Evolutionary conservation across 2,329 filamentous ascomycete species (phyloP).

Genomic region (Claviceps spartinae): DNA sequence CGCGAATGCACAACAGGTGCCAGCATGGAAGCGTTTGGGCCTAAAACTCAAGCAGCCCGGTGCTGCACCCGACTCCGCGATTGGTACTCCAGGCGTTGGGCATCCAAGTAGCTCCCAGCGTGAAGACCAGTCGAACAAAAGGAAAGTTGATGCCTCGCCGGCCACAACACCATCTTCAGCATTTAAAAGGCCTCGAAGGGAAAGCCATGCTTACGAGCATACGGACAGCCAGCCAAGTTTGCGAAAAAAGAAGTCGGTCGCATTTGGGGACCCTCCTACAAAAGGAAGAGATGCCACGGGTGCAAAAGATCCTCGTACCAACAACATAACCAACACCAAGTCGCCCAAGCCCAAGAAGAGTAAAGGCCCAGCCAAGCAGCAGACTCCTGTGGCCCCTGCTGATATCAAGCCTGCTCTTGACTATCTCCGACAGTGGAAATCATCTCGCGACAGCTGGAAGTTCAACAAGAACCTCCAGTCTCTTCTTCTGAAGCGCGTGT

Average conservation of each 20-base stretch:
- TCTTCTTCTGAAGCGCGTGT: slow-evolving; percentile 69
- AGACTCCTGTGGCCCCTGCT: slow-evolving; percentile 21
- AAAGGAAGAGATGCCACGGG: slow-evolving; percentile 15
- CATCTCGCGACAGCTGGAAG: slow-evolving; percentile 64
- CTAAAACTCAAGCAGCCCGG: slow-evolving; percentile 42
- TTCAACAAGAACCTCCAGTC: slow-evolving; percentile 93
- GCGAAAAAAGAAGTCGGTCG: slow-evolving; percentile 33
- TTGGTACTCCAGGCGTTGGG: slow-evolving; percentile 21
- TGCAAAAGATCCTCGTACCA: slow-evolving; percentile 7
- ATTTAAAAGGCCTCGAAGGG: slow-evolving; percentile 22
- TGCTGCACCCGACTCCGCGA: slow-evolving; percentile 18
- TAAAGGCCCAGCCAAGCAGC: slow-evolving; percentile 26
- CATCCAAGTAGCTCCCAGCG: slow-evolving; percentile 22
- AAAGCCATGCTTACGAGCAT: slow-evolving; percentile 11
- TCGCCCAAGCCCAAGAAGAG: slow-evolving; percentile 20
- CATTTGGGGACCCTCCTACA: slow-evolving; percentile 31
- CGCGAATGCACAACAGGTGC: slow-evolving; percentile 33
- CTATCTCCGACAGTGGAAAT: slow-evolving; percentile 67
- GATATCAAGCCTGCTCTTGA: slow-evolving; percentile 52
- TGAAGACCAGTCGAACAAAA: slow-evolving; percentile 23
- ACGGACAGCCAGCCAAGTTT: slow-evolving; percentile 15
- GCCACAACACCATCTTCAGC: slow-evolving; percentile 15
- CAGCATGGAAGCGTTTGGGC: slow-evolving; percentile 50
- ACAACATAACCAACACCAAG: slow-evolving; percentile 12
- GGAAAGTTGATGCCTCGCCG: slow-evolving; percentile 24